These are phyloP conservation scores for Saccharomycopsis sp. DNA, from an alignment of 805 yeast species.

Conservation along the genomic window DNA sequence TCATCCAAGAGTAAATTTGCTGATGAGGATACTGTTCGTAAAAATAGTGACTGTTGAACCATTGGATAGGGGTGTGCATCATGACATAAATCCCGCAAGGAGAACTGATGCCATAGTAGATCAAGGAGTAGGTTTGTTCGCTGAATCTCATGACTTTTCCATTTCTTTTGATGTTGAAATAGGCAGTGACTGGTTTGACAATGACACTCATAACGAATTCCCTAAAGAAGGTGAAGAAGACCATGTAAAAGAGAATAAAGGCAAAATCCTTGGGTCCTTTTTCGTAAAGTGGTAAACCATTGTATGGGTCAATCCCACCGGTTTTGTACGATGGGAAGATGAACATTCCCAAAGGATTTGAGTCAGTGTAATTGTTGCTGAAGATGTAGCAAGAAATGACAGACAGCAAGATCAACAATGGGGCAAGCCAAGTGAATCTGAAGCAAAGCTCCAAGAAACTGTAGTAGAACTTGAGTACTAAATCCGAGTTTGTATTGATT, in stretches of 20 bases:
- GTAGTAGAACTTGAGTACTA: slow-evolving; percentile 13
- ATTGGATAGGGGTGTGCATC: slow-evolving; percentile 81
- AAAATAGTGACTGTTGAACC: slow-evolving; percentile 74
- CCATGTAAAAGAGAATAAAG: slow-evolving; percentile 71
- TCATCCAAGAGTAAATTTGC: slow-evolving; percentile 58
- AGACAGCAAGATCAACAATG: slow-evolving; percentile 39
- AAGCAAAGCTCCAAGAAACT: slow-evolving; percentile 21
- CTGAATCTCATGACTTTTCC: slow-evolving; percentile 69
- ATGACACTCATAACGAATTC: slow-evolving; percentile 84
- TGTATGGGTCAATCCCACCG: slow-evolving; percentile 43
- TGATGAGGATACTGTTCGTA: slow-evolving; percentile 78
- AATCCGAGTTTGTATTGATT: slow-evolving; percentile 11
- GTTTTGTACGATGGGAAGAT: slow-evolving; percentile 57
- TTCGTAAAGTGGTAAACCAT: slow-evolving; percentile 45
- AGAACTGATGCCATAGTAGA: slow-evolving; percentile 73
- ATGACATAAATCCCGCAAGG: slow-evolving; percentile 86
- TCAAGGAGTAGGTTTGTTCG: slow-evolving; percentile 84
- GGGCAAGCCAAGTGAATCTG: slow-evolving; percentile 66
- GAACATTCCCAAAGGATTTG: slow-evolving; percentile 57
- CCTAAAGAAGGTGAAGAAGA: slow-evolving; percentile 82
- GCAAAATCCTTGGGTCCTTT: slow-evolving; percentile 79
- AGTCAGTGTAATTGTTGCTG: slow-evolving; percentile 47
- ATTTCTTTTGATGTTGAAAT: slow-evolving; percentile 41
- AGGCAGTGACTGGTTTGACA: slow-evolving; percentile 60
- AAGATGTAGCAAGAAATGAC: slow-evolving; percentile 39